These are phyloP conservation scores for Coniochaeta prunicola DNA, from an alignment of 2,329 filamentous ascomycete genomes.

Conservation along the genomic window DNA sequence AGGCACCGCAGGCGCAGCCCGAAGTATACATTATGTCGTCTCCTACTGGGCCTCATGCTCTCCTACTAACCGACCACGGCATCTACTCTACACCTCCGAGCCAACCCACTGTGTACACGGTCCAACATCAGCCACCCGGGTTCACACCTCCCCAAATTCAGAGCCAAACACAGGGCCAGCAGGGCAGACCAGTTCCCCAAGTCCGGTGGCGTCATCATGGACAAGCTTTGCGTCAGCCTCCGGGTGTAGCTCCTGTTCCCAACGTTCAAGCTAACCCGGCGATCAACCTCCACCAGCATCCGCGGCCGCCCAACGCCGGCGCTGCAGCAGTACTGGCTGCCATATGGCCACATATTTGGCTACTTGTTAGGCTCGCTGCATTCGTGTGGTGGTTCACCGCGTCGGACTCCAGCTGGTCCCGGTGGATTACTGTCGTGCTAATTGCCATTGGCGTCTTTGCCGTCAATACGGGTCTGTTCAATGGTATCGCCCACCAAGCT, in stretches of 20 bases:
- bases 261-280: slow-evolving; percentile 1
- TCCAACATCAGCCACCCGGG: neutral
- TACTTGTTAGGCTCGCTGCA: slow-evolving; percentile 47
- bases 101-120: neutral
- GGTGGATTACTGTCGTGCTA: slow-evolving; percentile 47
- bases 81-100: slow-evolving; percentile 40
- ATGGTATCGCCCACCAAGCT: slow-evolving; percentile 44
- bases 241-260: neutral
- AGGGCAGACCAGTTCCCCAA: neutral
- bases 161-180: neutral
- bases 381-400: slow-evolving; percentile 62
- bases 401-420: slow-evolving; percentile 49
- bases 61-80: slow-evolving; percentile 46
- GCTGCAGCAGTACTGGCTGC: slow-evolving; percentile 31
- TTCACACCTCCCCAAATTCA: neutral
- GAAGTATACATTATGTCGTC: slow-evolving; percentile 57
- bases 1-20: slow-evolving; percentile 21
- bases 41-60: slow-evolving; percentile 49
- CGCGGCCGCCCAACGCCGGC: slow-evolving; percentile 32
- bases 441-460: slow-evolving; percentile 50
- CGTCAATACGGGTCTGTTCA: slow-evolving; percentile 52
- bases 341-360: slow-evolving; percentile 56
- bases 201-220: neutral
- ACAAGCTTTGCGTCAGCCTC: neutral
- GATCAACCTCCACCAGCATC: slow-evolving; percentile 3